A percentile compares a stretch with the other conserved stretches of the same genome.
Evolutionary conservation across 2,329 filamentous ascomycete genomes (phyloP).

Genomic region (Furcasterigmium sp.): DNA sequence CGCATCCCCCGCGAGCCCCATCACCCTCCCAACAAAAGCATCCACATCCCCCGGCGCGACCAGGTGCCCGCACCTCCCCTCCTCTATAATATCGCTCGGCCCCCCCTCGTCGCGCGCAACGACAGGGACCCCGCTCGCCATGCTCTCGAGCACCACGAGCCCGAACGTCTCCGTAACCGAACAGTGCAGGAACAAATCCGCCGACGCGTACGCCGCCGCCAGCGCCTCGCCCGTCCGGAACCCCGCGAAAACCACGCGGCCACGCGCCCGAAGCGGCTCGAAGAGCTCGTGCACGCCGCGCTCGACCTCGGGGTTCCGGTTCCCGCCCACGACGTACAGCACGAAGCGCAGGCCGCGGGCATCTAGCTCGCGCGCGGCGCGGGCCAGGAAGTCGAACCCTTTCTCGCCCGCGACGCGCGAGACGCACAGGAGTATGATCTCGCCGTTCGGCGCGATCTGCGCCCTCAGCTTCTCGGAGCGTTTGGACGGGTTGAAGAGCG

Average conservation of each 20-base stretch:
- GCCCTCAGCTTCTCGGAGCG: slow-evolving; percentile 46
- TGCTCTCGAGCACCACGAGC: slow-evolving; percentile 64
- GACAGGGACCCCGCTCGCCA: slow-evolving; percentile 66
- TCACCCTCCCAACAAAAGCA: slow-evolving; percentile 49
- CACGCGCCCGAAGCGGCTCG: slow-evolving; percentile 35
- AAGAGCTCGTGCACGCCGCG: slow-evolving; percentile 58
- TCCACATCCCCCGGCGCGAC: slow-evolving; percentile 54
- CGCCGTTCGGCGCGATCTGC: slow-evolving; percentile 53
- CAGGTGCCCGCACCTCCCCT: slow-evolving; percentile 56
- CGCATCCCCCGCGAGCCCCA: slow-evolving; percentile 41
- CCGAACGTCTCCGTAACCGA: slow-evolving; percentile 70
- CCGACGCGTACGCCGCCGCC: slow-evolving; percentile 62
- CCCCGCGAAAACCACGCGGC: slow-evolving; percentile 61
- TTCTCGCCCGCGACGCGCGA: slow-evolving; percentile 66
- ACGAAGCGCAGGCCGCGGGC: slow-evolving; percentile 53
- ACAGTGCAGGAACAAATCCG: slow-evolving; percentile 66
- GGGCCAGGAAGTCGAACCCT: slow-evolving; percentile 62
- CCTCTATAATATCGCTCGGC: slow-evolving; percentile 59
- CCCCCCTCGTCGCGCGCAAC: slow-evolving; percentile 65
- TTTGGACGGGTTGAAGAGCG: slow-evolving; percentile 51
- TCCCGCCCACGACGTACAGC: slow-evolving; percentile 63
- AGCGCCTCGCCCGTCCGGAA: slow-evolving; percentile 57
- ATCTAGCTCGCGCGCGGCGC: slow-evolving; percentile 48
- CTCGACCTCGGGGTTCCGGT: slow-evolving; percentile 58
- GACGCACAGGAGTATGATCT: slow-evolving; percentile 61